Evolutionary conservation across 192 early-diverging fungal genomes (phyloP), one percentile per base, ranked within the genome.

Genomic region (Linderina pennispora): DNA sequence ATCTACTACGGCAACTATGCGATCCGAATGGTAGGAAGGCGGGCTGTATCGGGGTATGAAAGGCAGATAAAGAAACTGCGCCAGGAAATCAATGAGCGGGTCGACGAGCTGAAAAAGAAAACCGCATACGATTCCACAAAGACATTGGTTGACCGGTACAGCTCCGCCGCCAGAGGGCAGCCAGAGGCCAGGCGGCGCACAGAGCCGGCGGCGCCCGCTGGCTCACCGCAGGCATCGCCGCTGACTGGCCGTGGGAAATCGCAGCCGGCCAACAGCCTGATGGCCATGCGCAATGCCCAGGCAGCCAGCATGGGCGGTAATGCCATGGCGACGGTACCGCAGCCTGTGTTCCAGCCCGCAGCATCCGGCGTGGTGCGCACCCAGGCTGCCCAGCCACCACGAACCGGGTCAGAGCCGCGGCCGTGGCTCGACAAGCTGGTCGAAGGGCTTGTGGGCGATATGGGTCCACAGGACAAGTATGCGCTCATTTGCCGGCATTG

Each of bases 61-160:
- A 41, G 36, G 3, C 48, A 36, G 18, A 49, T 82, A 34, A 58
- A 43, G 15, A 39, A 43, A 18, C 58, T 77, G 34, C 58, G 63
- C n/a, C 66, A 66, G 28, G 60, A 86, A 44, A 76, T 85, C 47
- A 86, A 83, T 48, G 76, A 74, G 33, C 80, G 86, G 61, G 62
- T 97, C 13, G 92, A 98, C 45, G 94, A 92, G 60, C 74, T 98
- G 45, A 98, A 98, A 70, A 92, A 94, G 53, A 92, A 89, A 61
- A 93, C 91, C 0, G 82, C 86, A 1, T 98, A 88, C 59, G 91
- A 94, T 47, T 71, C 82, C 20, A 95, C 94, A 31, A 89, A 95
- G 61, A 84, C 62, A 14, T 71, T 98, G 20, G 62, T 98, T 22
- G 93, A 98, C 54, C 68, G 87, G 28, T 98, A 91, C 65, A 91